Percentiles rank a stretch among this genome's conserved stretches.
Evolutionary conservation across 371 early-diverging fungal genomes (phyloP).

Genomic region (Smittium culicis): DNA sequence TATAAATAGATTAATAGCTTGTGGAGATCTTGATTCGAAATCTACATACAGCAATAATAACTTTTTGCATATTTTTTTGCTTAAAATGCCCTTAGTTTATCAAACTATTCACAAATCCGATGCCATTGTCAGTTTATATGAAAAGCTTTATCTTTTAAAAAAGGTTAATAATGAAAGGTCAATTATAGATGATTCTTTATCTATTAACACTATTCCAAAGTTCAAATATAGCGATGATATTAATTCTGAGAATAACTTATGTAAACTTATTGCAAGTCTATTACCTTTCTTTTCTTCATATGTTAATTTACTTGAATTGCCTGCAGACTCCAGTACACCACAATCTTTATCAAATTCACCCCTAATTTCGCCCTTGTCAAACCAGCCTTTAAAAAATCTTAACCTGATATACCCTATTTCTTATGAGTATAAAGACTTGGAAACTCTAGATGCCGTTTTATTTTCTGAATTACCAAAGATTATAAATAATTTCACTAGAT

Average conservation of each 20-base stretch:
- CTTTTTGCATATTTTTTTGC: neutral
- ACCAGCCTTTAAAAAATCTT: neutral
- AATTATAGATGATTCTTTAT: too few species aligned
- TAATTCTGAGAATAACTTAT: too few species aligned
- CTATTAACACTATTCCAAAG: too few species aligned
- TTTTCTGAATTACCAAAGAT: neutral
- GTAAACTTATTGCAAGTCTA: neutral
- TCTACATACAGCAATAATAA: neutral
- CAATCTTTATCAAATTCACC: neutral
- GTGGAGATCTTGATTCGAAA: slow-evolving; percentile 6
- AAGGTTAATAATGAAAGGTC: too few species aligned
- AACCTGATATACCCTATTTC: slow-evolving; percentile 24
- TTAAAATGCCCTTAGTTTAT: neutral
- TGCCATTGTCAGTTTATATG: neutral
- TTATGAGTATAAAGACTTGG: slow-evolving; percentile 16
- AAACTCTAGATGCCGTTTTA: neutral
- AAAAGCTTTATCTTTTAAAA: neutral
- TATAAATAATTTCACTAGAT: neutral
- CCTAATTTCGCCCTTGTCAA: neutral
- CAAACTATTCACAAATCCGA: neutral
- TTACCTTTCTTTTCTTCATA: slow-evolving; percentile 1
- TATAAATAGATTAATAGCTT: slow-evolving; percentile 1
- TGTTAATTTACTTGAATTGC: neutral
- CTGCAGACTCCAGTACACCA: neutral
- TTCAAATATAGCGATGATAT: too few species aligned